Base-by-base conservation (phyloP, 306 rosid species). In the Herpetospermum pedunculosum region DNA sequence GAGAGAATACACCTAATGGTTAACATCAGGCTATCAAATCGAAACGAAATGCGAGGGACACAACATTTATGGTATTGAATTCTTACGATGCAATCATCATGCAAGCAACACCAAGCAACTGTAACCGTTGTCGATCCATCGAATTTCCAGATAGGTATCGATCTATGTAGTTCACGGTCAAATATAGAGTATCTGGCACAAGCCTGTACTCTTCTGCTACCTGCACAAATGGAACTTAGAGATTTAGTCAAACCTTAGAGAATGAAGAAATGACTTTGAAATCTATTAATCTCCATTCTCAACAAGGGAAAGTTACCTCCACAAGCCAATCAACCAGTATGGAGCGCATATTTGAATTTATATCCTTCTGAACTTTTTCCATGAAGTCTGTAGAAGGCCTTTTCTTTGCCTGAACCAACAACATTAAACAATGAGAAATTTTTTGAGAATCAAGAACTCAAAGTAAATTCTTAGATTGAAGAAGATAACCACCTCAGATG, bases 61-160 rank as follows among this genome's bases (percentile, higher is more conserved):
- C 70, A 15, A 71, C 3, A 79, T 0, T 9, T 2, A 7, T 41
- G 8, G 41, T 28, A 49, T 5, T 13, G 70, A 25, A 49, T 72
- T 53, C 99, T 89, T 91, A 94, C 99, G 97, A 91, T 76, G 99
- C 97, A 85, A 94, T 88, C 99, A 94, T 94, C 99, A 94, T 94
- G 79, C 91, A 94, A 67, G 97, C 95, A 49, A 94, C 96, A 43
- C 99, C 99, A 28, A 94, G 96, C 82, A 91, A 82, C 80, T 94
- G 99, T 64, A 94, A 65, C 44, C 83, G 83, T 78, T 94, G 97
- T 60, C 99, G 83, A 50, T 86, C 89, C 97, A 94, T 89, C 23
- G 77, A 72, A 76, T 94, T 94, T 60, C 99, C 99, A 5, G 96
- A 89, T 19, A 94, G 99, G 83, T 89, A 94, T 62, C 99, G 74